Evolutionary conservation across 1,139 yeast species (phyloP).

Genomic region (Debaryomyces udenii): DNA sequence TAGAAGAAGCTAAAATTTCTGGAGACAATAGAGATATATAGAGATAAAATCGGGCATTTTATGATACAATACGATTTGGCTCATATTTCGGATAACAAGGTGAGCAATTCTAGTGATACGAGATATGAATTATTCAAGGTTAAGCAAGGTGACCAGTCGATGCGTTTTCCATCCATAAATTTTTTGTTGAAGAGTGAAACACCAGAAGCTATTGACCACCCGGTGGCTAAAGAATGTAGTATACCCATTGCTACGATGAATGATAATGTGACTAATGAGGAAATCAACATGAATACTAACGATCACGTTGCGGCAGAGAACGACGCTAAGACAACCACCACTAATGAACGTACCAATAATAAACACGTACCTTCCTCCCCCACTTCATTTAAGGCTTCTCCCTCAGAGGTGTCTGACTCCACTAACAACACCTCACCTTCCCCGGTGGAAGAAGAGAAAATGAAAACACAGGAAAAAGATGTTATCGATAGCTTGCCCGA

Average conservation of each 20-base stretch:
- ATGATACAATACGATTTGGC: slow-evolving; percentile 9
- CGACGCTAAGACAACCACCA: neutral
- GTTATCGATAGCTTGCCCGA: neutral
- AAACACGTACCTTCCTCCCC: slow-evolving; percentile 32
- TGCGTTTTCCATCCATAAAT: neutral
- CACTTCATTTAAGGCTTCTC: slow-evolving; percentile 32
- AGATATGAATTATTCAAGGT: slow-evolving; percentile 4
- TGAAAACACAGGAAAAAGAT: neutral
- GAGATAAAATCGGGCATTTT: slow-evolving; percentile 1
- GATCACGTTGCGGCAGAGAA: neutral
- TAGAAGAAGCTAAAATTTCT: neutral
- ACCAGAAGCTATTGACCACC: neutral
- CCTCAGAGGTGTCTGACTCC: slow-evolving; percentile 26
- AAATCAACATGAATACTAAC: neutral
- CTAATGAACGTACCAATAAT: neutral
- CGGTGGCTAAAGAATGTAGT: neutral
- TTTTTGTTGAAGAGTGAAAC: slow-evolving; percentile 2
- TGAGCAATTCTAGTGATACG: slow-evolving; percentile 1
- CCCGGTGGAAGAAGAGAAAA: slow-evolving; percentile 25
- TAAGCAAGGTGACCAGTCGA: slow-evolving; percentile 1
- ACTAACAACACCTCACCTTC: slow-evolving; percentile 42
- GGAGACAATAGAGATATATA: slow-evolving; percentile 4
- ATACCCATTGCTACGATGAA: neutral
- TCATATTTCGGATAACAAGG: slow-evolving; percentile 1
- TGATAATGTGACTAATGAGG: neutral